Evolutionary conservation across 164 flowering plant genomes (phyloP), one percentile per base, ranked within the genome.

Genomic region (Paratinospora sagittata): DNA sequence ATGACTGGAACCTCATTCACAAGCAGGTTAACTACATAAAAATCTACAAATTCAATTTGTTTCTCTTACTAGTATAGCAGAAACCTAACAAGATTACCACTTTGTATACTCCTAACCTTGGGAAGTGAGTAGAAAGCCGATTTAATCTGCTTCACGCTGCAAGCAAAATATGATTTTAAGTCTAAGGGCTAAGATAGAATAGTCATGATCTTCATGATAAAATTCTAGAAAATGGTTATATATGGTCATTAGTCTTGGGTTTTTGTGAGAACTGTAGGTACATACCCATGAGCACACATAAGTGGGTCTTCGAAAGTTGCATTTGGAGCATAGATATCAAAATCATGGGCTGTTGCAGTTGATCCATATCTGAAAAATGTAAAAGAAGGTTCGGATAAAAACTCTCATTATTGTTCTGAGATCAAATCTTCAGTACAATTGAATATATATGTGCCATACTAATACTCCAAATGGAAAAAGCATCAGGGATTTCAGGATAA

Each of bases 281-380:
- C 81, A 66, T 82, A 92, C 92, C 96, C 96, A 16, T 85, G 81
- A 71, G 92, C 97, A 70, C 86, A 67, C 91, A 87, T 87, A 39
- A 90, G 88, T 11, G 97, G 97, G 68, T 92, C 97, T 79, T 92
- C 96, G 70, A 89, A 92, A 10, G 88, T 82, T 30, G 97, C 97
- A 82, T 88, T 63, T n/a, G 84, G 85, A 30, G 89, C 86, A 82
- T 92, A 90, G 58, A 92, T 92, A 69, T 89, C 94, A 73, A 89
- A 92, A 74, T 92, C 97, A 3, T 45, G 71, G 21, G 94, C 69
- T 23, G 83, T 85, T 41, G 92, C 87, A 73, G 77, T 58, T 39
- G 89, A 77, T 24, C 80, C 92, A 80, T 92, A 92, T 70, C 97
- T 92, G 58, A 19, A 82, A 74, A 78, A 73, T 34, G 16, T 37